These are phyloP conservation scores for Hemisphaericaspora lyxosophila DNA, from an alignment of 1,139 yeast genomes.

Conservation along the genomic window DNA sequence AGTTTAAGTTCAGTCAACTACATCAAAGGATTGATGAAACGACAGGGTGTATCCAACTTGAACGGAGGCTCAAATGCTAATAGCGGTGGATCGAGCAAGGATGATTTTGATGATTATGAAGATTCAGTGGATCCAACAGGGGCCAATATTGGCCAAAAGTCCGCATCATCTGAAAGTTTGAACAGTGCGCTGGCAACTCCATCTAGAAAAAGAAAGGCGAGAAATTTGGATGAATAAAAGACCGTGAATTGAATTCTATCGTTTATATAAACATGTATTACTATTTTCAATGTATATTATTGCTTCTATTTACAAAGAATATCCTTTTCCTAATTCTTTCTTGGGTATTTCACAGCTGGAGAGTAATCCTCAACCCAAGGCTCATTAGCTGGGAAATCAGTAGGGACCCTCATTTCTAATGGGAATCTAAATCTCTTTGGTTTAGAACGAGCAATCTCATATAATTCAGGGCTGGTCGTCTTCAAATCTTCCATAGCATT, in stretches of 20 bases:
- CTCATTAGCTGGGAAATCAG: slow-evolving; percentile 84
- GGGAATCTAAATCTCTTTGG: slow-evolving; percentile 56
- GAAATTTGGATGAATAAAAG: slow-evolving; percentile 30
- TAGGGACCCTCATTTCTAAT: slow-evolving; percentile 80
- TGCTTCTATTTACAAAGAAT: slow-evolving; percentile 7
- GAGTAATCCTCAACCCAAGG: slow-evolving; percentile 74
- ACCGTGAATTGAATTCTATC: background rate
- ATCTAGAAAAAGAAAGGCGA: slow-evolving; percentile 35
- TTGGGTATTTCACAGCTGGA: slow-evolving; percentile 13
- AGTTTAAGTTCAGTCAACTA: slow-evolving; percentile 77
- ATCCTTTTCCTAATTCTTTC: slow-evolving; percentile 4
- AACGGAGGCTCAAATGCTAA: slow-evolving; percentile 7
- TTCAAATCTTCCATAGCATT: slow-evolving; percentile 77
- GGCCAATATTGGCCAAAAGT: slow-evolving; percentile 9
- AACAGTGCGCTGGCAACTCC: slow-evolving; percentile 24
- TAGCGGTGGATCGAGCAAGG: slow-evolving; percentile 22
- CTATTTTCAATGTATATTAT: slow-evolving; percentile 3
- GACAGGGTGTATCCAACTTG: slow-evolving; percentile 22
- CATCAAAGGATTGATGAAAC: slow-evolving; percentile 57
- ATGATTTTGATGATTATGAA: slow-evolving; percentile 47
- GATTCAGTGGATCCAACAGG: slow-evolving; percentile 41
- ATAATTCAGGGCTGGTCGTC: slow-evolving; percentile 45
- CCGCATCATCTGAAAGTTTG: slow-evolving; percentile 8
- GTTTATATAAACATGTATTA: slow-evolving; percentile 2
- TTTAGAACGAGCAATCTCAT: slow-evolving; percentile 45